These are phyloP conservation scores for Epichloe bromicola DNA, from an alignment of 2,329 filamentous ascomycete species.

Conservation along the genomic window DNA sequence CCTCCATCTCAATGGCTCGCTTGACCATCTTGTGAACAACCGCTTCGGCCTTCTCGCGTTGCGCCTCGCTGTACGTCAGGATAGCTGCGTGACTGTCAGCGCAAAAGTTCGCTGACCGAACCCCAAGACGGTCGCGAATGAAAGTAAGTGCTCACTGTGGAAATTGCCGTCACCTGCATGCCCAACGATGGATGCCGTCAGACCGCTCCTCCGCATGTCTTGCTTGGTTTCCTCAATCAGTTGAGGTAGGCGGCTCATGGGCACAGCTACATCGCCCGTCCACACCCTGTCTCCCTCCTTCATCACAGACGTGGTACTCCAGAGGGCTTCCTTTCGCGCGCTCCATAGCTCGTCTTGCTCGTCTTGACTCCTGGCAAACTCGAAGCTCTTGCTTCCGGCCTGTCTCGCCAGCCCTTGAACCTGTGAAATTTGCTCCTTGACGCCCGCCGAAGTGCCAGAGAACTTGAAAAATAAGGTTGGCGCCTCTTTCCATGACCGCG, in stretches of 20 bases:
- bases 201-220: slow-evolving; percentile 28
- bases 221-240: slow-evolving; percentile 62
- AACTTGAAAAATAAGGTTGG: slow-evolving; percentile 83
- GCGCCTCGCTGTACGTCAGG: slow-evolving; percentile 48
- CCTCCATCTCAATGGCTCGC: slow-evolving; percentile 71
- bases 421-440: slow-evolving; percentile 66
- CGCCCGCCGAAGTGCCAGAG: slow-evolving; percentile 51
- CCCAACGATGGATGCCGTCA: slow-evolving; percentile 45
- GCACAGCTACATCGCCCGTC: slow-evolving; percentile 80
- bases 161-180: slow-evolving; percentile 74
- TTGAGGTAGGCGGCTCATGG: slow-evolving; percentile 58
- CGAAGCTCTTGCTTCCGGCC: slow-evolving; percentile 54
- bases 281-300: slow-evolving; percentile 59
- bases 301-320: slow-evolving; percentile 61
- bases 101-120: not conserved
- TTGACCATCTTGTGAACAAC: slow-evolving; percentile 78
- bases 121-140: not conserved
- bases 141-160: slow-evolving; percentile 33
- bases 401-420: slow-evolving; percentile 50
- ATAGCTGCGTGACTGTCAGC: slow-evolving; percentile 27
- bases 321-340: slow-evolving; percentile 71
- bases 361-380: slow-evolving; percentile 57
- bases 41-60: slow-evolving; percentile 53
- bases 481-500: slow-evolving; percentile 54
- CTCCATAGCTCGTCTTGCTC: slow-evolving; percentile 73